Conservation (phyloP, 371 early-diverging fungal genomes). For the Mucor saturninus region DNA sequence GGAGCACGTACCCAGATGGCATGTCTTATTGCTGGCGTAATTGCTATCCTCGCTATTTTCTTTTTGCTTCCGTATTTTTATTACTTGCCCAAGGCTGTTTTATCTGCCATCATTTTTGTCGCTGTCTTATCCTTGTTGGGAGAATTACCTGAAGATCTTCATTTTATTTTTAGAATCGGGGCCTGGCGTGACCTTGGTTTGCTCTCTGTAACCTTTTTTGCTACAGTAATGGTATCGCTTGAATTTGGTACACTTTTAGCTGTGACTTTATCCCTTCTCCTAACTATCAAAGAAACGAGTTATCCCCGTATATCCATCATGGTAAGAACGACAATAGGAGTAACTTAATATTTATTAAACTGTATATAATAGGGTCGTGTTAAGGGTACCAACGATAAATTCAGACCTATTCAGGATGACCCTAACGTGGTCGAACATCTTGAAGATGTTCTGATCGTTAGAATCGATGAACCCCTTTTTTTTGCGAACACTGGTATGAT, state of each 20-base stretch:
- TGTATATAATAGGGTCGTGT: constrained; percentile 42
- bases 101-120: constrained; percentile 85
- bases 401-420: constrained; percentile 64
- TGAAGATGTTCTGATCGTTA: constrained; percentile 83
- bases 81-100: constrained; percentile 85
- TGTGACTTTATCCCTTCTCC: constrained; percentile 81
- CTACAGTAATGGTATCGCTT: constrained; percentile 83
- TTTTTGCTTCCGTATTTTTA: constrained; percentile 82
- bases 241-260: constrained; percentile 92
- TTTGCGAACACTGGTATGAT: constrained; percentile 89
- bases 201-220: constrained; percentile 78
- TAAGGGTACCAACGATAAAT: constrained; percentile 46
- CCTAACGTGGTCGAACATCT: constrained; percentile 71
- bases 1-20: constrained; percentile 91
- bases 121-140: constrained; percentile 85
- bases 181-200: constrained; percentile 89
- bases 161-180: constrained; percentile 79
- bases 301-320: constrained; percentile 81
- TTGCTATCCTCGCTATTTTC: constrained; percentile 80
- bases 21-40: constrained; percentile 75
- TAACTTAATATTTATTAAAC: neutral
- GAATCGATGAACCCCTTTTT: constrained; percentile 88
- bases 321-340: constrained; percentile 39
- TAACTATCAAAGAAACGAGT: constrained; percentile 91
- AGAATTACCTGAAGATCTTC: constrained; percentile 78